phyloP scores from a whole-genome alignment of 2,329 filamentous ascomycete species.

The Incumbomyces delicatus region DNA sequence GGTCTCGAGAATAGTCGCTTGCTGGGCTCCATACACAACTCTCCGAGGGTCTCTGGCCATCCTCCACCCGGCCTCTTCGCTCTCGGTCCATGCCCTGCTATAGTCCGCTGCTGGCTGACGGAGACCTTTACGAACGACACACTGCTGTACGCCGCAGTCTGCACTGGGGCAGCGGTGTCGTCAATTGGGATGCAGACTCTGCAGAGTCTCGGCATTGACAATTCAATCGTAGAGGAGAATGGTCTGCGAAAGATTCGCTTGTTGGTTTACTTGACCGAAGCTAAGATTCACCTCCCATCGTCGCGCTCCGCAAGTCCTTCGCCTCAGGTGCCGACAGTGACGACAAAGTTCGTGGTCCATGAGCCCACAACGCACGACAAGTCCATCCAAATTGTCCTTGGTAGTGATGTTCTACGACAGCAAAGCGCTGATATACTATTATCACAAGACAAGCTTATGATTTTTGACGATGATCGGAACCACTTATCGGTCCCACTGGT shows the following conservation, averaged over 20 bases:
- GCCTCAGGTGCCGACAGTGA: conserved; percentile 72
- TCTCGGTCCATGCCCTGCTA: conserved; percentile 79
- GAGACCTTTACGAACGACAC: conserved; percentile 82
- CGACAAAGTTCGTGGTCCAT: conserved; percentile 66
- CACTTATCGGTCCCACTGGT: conserved; percentile 87
- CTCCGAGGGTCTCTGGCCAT: conserved; percentile 52
- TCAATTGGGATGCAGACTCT: conserved; percentile 68
- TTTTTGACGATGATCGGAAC: conserved; percentile 77
- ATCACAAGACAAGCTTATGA: conserved; percentile 78
- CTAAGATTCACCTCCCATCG: conserved; percentile 66
- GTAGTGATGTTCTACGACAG: conserved; percentile 74
- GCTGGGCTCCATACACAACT: conserved; percentile 55
- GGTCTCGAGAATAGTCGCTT: conserved; percentile 67
- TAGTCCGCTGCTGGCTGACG: conserved; percentile 91
- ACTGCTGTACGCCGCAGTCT: conserved; percentile 82
- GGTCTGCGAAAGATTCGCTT: conserved; percentile 62
- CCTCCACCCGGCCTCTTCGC: conserved; percentile 78
- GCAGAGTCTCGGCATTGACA: conserved; percentile 60
- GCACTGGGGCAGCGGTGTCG: conserved; percentile 82
- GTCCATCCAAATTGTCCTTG: conserved; percentile 74
- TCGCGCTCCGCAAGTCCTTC: conserved; percentile 63
- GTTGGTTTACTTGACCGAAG: conserved; percentile 82
- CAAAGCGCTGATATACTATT: conserved; percentile 87
- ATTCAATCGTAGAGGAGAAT: conserved; percentile 57
- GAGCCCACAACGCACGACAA: conserved; percentile 41